A percentile compares a stretch with the other conserved stretches of the same genome.
Conservation (phyloP, 1,139 yeast genomes). For the Pichia sp. region DNA sequence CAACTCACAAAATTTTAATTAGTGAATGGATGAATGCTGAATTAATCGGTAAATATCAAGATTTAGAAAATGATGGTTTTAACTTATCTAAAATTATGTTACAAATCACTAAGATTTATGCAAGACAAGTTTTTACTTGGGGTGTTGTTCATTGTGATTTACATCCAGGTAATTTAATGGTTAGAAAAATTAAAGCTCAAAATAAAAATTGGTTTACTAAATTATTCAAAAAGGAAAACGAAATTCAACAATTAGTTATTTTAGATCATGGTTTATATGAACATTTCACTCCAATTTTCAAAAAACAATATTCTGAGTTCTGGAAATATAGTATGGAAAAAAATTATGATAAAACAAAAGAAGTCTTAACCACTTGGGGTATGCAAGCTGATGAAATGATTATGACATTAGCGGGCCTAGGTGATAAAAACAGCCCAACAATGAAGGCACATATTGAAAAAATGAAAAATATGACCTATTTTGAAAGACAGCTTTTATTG, state of each 20-base stretch:
- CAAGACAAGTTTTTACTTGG: conserved; percentile 66
- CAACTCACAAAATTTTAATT: conserved; percentile 49
- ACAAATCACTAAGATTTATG: conserved; percentile 50
- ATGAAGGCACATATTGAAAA: conserved; percentile 23
- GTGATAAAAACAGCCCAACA: conserved; percentile 33
- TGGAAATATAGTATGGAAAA: conserved; percentile 61
- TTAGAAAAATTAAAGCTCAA: conserved; percentile 34
- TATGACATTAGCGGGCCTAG: conserved; percentile 52
- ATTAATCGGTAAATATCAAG: conserved; percentile 43
- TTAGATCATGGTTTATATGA: conserved; percentile 75
- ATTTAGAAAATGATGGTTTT: conserved; percentile 37
- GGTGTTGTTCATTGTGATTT: conserved; percentile 79
- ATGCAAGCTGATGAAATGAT: conserved; percentile 61
- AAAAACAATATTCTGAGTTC: conserved; percentile 50
- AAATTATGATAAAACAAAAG: conserved; percentile 42
- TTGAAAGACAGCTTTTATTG: conserved; percentile 35
- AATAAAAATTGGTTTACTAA: conserved; percentile 8
- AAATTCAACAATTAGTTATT: conserved; percentile 54
- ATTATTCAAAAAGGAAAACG: conserved; percentile 3
- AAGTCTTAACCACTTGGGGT: conserved; percentile 60
- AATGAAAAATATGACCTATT: conserved; percentile 29
- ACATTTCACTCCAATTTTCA: conserved; percentile 44
- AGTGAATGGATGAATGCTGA: conserved; percentile 78
- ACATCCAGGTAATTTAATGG: conserved; percentile 72
- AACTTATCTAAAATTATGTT: conserved; percentile 43